Evolutionary conservation across 2,329 filamentous ascomycete species (phyloP).

Genomic region (Paracoccidioides brasiliensis): DNA sequence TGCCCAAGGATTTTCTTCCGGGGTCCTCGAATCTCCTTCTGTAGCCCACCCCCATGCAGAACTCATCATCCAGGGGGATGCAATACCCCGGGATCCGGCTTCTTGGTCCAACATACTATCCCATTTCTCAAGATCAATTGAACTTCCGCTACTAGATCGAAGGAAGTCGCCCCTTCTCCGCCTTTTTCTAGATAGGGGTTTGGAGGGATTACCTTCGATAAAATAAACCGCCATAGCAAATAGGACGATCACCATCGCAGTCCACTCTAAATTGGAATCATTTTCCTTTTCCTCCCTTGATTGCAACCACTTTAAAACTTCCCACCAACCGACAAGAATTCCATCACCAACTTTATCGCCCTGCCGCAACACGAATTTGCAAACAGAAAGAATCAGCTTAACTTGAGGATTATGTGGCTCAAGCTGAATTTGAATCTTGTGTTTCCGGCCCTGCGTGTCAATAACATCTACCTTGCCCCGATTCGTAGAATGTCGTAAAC

Average conservation of each 20-base stretch:
- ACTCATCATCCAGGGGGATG: constrained; percentile 41
- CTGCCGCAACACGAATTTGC: constrained; percentile 50
- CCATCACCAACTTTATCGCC: constrained; percentile 44
- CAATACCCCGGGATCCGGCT: constrained; percentile 27
- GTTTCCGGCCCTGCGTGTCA: constrained; percentile 48
- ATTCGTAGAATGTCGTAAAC: constrained; percentile 45
- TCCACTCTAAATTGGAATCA: constrained; percentile 52
- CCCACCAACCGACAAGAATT: constrained; percentile 59
- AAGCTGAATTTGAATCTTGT: constrained; percentile 56
- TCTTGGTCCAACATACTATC: constrained; percentile 37
- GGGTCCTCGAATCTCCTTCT: constrained; percentile 38
- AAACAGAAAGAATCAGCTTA: constrained; percentile 46
- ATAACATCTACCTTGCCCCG: constrained; percentile 53
- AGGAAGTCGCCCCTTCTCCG: constrained; percentile 32
- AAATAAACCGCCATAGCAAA: constrained; percentile 52
- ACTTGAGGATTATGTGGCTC: constrained; percentile 53
- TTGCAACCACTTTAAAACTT: constrained; percentile 55
- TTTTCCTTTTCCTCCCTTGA: constrained; percentile 32
- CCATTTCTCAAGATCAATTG: constrained; percentile 34
- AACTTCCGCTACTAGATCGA: constrained; percentile 38
- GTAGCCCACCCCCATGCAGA: constrained; percentile 60
- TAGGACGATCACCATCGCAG: constrained; percentile 50
- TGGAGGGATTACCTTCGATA: constrained; percentile 28
- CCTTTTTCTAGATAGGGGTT: constrained; percentile 22
- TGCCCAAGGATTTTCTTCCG: constrained; percentile 7